Base-by-base conservation (phyloP, 2,329 filamentous ascomycete species). In the Atkinsonella texensis region DNA sequence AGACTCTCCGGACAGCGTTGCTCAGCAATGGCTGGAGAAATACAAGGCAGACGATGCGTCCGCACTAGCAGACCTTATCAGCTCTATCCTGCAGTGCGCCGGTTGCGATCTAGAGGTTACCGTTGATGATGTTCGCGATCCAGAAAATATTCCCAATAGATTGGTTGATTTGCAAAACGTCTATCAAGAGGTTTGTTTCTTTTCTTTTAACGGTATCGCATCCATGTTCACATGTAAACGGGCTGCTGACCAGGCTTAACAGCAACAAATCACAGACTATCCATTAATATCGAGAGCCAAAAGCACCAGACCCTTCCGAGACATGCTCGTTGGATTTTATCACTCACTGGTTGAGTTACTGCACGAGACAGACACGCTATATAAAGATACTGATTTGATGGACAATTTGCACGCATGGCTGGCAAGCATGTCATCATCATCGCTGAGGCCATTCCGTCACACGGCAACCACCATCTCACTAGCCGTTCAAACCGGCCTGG, bases 371-470 rank as follows among this genome's bases (percentile, higher is more conserved):
- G 85, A 86, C 23, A 70, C 87, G 18, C 71, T 98, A 48, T 95
- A 95, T 70, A 81, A 79, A 44, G 85, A 94, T 55, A 70, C 74
- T 38, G 78, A 84, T 32, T 74, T 98, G 48, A 81, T 95, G 62
- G 89, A 96, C 64, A 95, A 95, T 62, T 79, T 97, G 46, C 83
- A 89, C 59, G 77, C 87, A 53, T 98, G 93, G 93, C 76, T 96
- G 54, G 84, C 84, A 40, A 86, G 87, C 53, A 88, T 98, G 85
- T 93, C 91, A 2, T 93, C 89, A 4, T 90, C 89, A 0, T 78
- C 82, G 4, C 83, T 91, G 55, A 83, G 93, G 51, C 89, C 93
- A 1, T 96, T 98, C 68, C 81, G 93, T 57, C 93, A 98, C 68
- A 98, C 93, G 0, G 87, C 90, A 1, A 95, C 91, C 1, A 84